phyloP scores from a whole-genome alignment of 345 rosid species.

The Tarenaya hassleriana region DNA sequence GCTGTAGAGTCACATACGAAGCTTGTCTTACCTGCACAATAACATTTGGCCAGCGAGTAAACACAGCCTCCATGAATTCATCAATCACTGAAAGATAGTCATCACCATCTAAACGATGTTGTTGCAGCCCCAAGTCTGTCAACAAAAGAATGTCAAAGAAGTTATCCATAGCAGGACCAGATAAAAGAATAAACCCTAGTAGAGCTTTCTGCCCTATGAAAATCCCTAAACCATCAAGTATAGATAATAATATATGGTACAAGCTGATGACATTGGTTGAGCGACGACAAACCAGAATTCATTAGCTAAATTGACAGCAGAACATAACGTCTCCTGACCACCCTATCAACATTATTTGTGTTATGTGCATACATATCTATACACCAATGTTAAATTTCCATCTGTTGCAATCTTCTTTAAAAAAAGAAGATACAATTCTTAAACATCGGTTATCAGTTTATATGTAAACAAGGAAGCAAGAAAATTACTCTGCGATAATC shows the following conservation, averaged over 20 bases:
- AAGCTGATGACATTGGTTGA: conserved; percentile 4
- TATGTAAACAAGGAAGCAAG: neutral
- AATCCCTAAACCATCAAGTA: conserved; percentile 4
- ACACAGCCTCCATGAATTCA: conserved; percentile 98
- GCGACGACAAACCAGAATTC: neutral
- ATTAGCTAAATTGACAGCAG: neutral
- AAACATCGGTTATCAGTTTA: conserved; percentile 19
- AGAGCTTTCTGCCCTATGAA: conserved; percentile 9
- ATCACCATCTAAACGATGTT: conserved; percentile 78
- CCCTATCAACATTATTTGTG: conserved; percentile 1
- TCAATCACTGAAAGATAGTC: conserved; percentile 69
- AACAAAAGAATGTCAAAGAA: conserved; percentile 23
- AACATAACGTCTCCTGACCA: neutral
- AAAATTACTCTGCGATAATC: neutral
- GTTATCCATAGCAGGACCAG: conserved; percentile 2
- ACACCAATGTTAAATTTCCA: neutral
- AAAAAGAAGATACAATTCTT: conserved; percentile 7
- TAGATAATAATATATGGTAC: neutral
- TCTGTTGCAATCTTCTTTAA: neutral
- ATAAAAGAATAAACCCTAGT: conserved; percentile 7
- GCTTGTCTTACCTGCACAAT: conserved; percentile 71
- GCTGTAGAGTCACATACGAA: conserved; percentile 15
- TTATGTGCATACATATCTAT: neutral
- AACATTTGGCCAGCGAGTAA: conserved; percentile 95
- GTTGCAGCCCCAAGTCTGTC: conserved; percentile 90